Evolutionary conservation across 1,139 yeast genomes (phyloP), one percentile per base, ranked within the genome.

Genomic region (Lodderomyces orthopsilosis): DNA sequence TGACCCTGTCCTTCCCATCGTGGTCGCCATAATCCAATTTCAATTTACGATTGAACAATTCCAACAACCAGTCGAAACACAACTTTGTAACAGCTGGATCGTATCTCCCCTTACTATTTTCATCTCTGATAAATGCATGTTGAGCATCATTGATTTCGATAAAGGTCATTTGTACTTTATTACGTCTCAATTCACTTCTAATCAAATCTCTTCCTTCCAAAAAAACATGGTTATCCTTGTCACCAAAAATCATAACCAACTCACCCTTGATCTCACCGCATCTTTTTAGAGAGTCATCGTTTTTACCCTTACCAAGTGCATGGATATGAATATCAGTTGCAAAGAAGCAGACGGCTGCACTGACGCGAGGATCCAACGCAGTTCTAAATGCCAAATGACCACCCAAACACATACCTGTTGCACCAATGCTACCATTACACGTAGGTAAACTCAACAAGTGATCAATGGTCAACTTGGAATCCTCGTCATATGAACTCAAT

Each of bases 351-450:
- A 85, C 86, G 8, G 84, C 76, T 13, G 93, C 89, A 23, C 68
- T 65, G 30, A 85, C 79, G 44, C 89, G 66, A 24, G 75, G 71
- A 55, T 85, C 90, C 51, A 85, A 70, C 6, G 85, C 77, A 2
- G 88, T 80, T 53, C 95, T 73, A 62, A 78, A 84, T 1, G 95
- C 93, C 56, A 85, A 68, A 58, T 86, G 94, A 2, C 95, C 95
- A 17, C 95, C 95, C 36, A 86, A 76, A 59, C 95, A 86, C 91
- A 86, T 86, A 19, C 95, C 95, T 2, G 93, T 84, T 41, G 91
- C 84, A 23, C 94, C 95, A 51, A 85, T 75, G 48, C 74, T 77
- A 37, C 93, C 93, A 50, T 78, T 83, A 59, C 87, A 85, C 3
- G 88, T 83, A 2, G 75, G 68, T 49, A 85, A 68, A 2, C 74